Evolutionary conservation across 208 protist species (phyloP).

Genomic region (Porcisia hertigi): DNA sequence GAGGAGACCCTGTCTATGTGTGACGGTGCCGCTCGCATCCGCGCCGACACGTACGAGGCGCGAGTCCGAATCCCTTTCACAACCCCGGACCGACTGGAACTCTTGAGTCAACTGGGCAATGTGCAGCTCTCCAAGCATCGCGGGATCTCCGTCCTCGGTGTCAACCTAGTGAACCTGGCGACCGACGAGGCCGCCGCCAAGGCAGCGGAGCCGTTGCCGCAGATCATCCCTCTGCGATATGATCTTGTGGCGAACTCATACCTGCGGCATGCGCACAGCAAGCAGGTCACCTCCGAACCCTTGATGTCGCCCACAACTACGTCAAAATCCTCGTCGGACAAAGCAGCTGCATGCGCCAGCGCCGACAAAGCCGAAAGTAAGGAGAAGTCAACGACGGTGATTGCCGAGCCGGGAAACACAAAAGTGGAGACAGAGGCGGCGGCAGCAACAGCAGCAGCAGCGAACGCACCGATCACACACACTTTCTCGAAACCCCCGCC

Average conservation of each 20-base stretch:
- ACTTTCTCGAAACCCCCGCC: background rate
- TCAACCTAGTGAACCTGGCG: conserved; percentile 56
- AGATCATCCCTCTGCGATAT: conserved; percentile 64
- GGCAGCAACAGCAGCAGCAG: background rate
- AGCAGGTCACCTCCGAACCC: conserved; percentile 25
- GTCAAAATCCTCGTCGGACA: background rate
- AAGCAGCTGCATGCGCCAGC: background rate
- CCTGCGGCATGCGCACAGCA: conserved; percentile 27
- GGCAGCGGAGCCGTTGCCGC: conserved; percentile 29
- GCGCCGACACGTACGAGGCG: conserved; percentile 28
- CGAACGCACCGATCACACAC: background rate
- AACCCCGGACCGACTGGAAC: conserved; percentile 56
- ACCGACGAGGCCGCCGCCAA: conserved; percentile 50
- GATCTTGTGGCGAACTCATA: conserved; percentile 43
- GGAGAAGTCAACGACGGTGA: background rate
- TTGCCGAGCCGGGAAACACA: background rate
- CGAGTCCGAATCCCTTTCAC: conserved; percentile 66
- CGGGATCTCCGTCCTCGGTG: conserved; percentile 57
- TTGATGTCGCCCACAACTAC: conserved; percentile 1
- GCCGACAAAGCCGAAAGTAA: background rate
- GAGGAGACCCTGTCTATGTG: conserved; percentile 31
- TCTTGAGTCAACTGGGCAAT: conserved; percentile 46
- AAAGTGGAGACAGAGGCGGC: background rate
- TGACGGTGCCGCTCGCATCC: conserved; percentile 30
- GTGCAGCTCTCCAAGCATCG: conserved; percentile 61